Conservation (phyloP, 1,139 yeast genomes). For the Protomyces inouyei region DNA sequence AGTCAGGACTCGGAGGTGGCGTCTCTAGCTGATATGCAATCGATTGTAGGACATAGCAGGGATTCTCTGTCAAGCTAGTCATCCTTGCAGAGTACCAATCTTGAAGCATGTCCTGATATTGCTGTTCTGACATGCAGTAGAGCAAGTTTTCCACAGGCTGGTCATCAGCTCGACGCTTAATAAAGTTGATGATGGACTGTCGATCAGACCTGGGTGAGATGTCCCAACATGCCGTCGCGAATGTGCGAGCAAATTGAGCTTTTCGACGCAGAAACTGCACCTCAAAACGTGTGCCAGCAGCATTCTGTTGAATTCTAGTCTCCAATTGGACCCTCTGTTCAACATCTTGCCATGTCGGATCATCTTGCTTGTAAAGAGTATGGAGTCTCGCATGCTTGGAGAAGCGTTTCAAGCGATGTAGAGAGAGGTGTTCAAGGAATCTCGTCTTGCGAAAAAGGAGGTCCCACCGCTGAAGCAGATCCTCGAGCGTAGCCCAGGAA, state of each 20-base stretch:
- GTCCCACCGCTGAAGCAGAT: neutral
- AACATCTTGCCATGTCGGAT: neutral
- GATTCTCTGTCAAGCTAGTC: neutral
- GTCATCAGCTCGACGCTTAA: neutral
- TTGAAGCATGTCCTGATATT: neutral
- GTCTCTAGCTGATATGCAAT: no score
- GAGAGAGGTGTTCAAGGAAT: neutral
- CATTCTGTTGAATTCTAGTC: neutral
- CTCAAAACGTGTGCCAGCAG: neutral
- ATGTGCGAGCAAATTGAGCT: neutral
- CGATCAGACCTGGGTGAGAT: neutral
- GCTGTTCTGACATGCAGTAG: neutral
- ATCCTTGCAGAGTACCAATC: neutral
- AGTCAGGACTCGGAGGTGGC: no score
- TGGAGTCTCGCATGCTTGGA: neutral
- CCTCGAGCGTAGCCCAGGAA: neutral
- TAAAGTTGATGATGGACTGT: neutral
- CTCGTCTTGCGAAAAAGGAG: neutral
- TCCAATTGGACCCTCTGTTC: neutral
- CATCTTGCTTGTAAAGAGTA: neutral
- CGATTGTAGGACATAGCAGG: no score
- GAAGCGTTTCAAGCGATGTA: neutral
- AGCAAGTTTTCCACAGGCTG: neutral
- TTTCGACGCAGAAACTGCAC: neutral
- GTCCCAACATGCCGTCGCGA: neutral